Percentiles rank a stretch among this genome's conserved stretches.
These are phyloP conservation scores for Brassica balearica DNA, from an alignment of 441 rosid genomes.

Conservation along the genomic window DNA sequence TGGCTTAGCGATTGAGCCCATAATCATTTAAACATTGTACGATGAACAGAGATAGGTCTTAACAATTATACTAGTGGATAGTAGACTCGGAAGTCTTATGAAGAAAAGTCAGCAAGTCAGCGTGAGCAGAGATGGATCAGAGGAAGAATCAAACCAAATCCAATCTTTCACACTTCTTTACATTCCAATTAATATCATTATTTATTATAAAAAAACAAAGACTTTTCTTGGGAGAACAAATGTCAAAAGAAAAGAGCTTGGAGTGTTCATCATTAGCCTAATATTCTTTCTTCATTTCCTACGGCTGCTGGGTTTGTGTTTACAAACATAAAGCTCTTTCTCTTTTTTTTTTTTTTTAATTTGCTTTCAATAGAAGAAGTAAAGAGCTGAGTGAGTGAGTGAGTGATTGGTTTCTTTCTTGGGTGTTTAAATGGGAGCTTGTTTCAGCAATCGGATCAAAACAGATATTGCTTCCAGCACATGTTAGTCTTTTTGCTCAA, in stretches of 20 bases:
- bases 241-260: neutral
- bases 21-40: no score
- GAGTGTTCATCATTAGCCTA: constrained; percentile 18
- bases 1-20: neutral
- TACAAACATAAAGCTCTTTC: constrained; percentile 22
- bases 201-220: neutral
- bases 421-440: constrained; percentile 62
- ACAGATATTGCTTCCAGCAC: constrained; percentile 60
- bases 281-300: constrained; percentile 12
- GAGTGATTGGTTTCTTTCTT: constrained; percentile 23
- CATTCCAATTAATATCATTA: constrained; percentile 6
- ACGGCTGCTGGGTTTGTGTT: constrained; percentile 39
- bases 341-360: neutral
- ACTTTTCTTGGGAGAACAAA: constrained; percentile 30
- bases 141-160: neutral
- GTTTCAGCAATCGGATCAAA: constrained; percentile 75
- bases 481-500: constrained; percentile 46
- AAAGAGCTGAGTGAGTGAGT: constrained; percentile 24
- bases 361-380: constrained; percentile 11
- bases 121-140: constrained; percentile 23
- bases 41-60: neutral
- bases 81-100: neutral
- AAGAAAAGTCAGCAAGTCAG: constrained; percentile 40
- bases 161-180: constrained; percentile 18
- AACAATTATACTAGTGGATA: neutral